Conservation (phyloP, 495 filamentous ascomycete species). For the Schizothecium vesticola region DNA sequence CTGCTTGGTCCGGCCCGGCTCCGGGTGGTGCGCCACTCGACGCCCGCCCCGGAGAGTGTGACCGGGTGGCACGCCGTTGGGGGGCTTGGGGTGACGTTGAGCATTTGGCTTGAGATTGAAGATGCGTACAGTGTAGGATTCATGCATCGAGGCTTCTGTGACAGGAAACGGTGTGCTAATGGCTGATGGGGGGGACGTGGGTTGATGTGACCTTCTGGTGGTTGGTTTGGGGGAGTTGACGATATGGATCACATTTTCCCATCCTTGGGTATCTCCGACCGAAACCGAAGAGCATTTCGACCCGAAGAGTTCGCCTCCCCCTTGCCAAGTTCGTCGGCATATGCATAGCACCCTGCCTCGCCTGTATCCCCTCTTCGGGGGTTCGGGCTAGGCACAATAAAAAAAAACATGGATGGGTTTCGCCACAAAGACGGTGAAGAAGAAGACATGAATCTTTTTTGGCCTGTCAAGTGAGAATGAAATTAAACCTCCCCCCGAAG, state of each 20-base stretch:
- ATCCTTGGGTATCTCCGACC: background rate
- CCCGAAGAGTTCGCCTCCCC: background rate
- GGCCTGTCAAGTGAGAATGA: background rate
- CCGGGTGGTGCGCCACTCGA: background rate
- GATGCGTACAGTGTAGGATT: background rate
- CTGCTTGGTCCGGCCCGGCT: background rate
- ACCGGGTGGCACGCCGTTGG: background rate
- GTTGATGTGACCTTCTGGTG: background rate
- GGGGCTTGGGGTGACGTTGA: background rate
- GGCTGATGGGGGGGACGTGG: background rate
- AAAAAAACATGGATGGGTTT: background rate
- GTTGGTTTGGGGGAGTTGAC: no score
- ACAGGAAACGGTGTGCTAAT: background rate
- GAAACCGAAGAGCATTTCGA: background rate
- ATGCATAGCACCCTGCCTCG: background rate
- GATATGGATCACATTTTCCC: background rate
- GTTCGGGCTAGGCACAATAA: background rate
- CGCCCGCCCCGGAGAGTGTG: background rate
- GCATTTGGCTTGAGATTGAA: background rate
- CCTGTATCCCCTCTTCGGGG: background rate
- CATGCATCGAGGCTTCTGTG: background rate
- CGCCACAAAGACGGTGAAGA: conserved; percentile 10
- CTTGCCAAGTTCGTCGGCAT: background rate
- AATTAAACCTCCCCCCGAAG: background rate
- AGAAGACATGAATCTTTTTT: background rate